A percentile compares a stretch with the other conserved stretches of the same genome.
phyloP scores from a whole-genome alignment of 2,329 filamentous ascomycete species.

The Exophiala mesophila region DNA sequence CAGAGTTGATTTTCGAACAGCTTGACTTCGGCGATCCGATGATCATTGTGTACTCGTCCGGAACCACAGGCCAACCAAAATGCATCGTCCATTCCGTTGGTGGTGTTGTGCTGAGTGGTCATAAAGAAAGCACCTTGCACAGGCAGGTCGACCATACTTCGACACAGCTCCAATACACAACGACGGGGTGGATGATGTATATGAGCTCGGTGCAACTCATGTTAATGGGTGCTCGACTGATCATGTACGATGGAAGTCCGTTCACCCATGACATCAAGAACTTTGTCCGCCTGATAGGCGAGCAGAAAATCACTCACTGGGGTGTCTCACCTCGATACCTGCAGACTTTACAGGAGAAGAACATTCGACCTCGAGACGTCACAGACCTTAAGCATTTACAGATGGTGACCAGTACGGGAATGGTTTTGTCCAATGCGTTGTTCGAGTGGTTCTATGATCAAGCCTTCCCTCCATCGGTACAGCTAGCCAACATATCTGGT shows the following conservation, averaged over 20 bases:
- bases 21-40: slow-evolving; percentile 68
- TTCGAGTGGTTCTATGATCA: slow-evolving; percentile 76
- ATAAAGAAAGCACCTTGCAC: slow-evolving; percentile 57
- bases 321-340: slow-evolving; percentile 59
- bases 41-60: slow-evolving; percentile 69
- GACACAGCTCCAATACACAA: slow-evolving; percentile 55
- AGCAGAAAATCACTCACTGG: slow-evolving; percentile 61
- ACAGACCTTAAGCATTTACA: slow-evolving; percentile 58
- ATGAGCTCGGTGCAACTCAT: slow-evolving; percentile 51
- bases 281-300: slow-evolving; percentile 59
- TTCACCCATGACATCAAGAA: slow-evolving; percentile 64
- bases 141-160: slow-evolving; percentile 38
- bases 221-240: slow-evolving; percentile 53
- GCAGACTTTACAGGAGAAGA: slow-evolving; percentile 62
- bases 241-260: slow-evolving; percentile 80
- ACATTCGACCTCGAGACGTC: slow-evolving; percentile 57
- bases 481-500: slow-evolving; percentile 46
- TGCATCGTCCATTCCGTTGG: slow-evolving; percentile 69
- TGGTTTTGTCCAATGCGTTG: slow-evolving; percentile 70
- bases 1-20: slow-evolving; percentile 37
- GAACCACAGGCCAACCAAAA: slow-evolving; percentile 79
- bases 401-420: slow-evolving; percentile 67
- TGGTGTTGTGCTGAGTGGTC: slow-evolving; percentile 33
- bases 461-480: slow-evolving; percentile 62
- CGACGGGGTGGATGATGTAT: slow-evolving; percentile 87